These are phyloP conservation scores for Colletotrichum cordylinicola DNA, from an alignment of 2,329 filamentous ascomycete genomes.

Conservation along the genomic window DNA sequence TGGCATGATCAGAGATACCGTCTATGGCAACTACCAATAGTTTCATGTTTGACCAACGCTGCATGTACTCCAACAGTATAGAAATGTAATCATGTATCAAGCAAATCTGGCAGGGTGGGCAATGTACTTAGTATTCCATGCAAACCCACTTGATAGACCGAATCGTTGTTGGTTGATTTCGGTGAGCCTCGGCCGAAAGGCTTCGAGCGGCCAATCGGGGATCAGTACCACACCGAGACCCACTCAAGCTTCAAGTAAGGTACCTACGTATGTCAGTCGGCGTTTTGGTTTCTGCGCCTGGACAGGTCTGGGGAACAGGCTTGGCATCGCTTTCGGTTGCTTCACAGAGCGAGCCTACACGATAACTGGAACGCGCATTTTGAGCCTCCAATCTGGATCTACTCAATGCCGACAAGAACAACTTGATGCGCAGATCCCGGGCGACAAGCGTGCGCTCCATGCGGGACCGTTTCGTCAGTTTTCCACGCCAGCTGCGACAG, in stretches of 20 bases:
- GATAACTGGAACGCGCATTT: not conserved
- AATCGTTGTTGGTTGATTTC: not conserved
- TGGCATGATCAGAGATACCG: not conserved
- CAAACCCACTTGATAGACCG: not conserved
- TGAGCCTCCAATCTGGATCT: not conserved
- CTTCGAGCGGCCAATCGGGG: not conserved
- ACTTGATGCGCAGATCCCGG: constrained; percentile 15
- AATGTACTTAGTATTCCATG: not conserved
- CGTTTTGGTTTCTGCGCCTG: not conserved
- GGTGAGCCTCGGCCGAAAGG: not conserved
- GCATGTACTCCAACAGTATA: not conserved
- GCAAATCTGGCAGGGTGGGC: not conserved
- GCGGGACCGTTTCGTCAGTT: constrained; percentile 4
- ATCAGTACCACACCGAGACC: not conserved
- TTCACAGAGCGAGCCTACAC: not conserved
- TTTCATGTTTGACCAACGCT: not conserved
- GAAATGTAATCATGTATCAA: not conserved
- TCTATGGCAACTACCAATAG: not conserved
- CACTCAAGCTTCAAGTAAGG: not conserved
- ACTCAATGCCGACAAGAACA: constrained; percentile 11
- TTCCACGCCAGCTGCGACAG: constrained; percentile 2
- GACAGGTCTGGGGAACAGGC: not conserved
- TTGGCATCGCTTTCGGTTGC: not conserved
- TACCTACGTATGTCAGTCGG: not conserved
- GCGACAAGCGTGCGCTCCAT: constrained; percentile 13